These are phyloP conservation scores for Rhypophila decipiens DNA, from an alignment of 495 filamentous ascomycete genomes.

Conservation along the genomic window DNA sequence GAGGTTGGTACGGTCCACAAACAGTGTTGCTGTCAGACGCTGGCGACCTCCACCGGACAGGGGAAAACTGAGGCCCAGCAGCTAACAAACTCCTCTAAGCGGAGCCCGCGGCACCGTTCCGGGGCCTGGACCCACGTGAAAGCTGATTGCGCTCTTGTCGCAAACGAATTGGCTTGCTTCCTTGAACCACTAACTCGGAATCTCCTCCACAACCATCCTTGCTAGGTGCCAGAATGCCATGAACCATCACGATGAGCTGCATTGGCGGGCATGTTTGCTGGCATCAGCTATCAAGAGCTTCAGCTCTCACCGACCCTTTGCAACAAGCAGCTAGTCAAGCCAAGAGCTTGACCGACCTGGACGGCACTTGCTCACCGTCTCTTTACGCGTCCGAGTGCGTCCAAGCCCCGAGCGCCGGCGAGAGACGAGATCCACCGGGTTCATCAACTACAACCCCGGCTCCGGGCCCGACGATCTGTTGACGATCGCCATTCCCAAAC, in stretches of 20 bases:
- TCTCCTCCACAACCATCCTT: not conserved
- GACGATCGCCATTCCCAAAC: slow-evolving; percentile 2
- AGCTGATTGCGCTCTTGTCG: not conserved
- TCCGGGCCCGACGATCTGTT: not conserved
- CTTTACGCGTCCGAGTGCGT: no score
- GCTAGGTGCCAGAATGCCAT: not conserved
- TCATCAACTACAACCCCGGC: no score
- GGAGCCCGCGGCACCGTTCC: slow-evolving; percentile 8
- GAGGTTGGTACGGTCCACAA: no score
- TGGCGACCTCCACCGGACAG: not conserved
- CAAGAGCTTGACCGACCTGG: no score
- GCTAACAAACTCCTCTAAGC: not conserved
- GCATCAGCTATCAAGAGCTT: no score
- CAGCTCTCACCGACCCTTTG: not conserved
- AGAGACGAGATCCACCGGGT: no score
- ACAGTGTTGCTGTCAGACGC: slow-evolving; percentile 1
- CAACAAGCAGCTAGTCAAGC: no score
- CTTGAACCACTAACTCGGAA: slow-evolving; percentile 5
- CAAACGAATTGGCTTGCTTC: not conserved
- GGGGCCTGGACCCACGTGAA: slow-evolving; percentile 5
- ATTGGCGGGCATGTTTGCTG: no score
- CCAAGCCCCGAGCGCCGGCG: no score
- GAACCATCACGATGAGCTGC: not conserved
- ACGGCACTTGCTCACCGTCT: no score
- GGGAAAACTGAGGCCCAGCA: not conserved